These are phyloP conservation scores for Exophiala sideris DNA, from an alignment of 2,329 filamentous ascomycete genomes.

Conservation along the genomic window DNA sequence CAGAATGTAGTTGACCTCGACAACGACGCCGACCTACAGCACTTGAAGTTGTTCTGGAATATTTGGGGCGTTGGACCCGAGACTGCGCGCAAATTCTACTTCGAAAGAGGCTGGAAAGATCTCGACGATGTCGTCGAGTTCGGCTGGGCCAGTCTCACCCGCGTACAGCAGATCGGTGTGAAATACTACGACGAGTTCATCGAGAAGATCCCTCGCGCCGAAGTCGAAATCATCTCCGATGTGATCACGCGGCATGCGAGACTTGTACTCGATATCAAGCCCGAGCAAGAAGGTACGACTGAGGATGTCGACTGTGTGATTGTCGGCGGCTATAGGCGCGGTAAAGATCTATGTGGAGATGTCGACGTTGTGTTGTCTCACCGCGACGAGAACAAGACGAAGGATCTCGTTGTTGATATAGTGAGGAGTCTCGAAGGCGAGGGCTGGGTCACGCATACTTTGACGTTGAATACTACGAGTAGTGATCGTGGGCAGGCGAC, in stretches of 20 bases:
- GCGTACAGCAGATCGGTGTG: conserved; percentile 87
- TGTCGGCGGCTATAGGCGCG: conserved; percentile 77
- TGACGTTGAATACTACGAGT: conserved; percentile 66
- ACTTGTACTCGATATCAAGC: conserved; percentile 8
- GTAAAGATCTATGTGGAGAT: conserved; percentile 70
- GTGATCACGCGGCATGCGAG: conserved; percentile 63
- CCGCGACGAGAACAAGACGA: conserved; percentile 64
- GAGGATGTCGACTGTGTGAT: conserved; percentile 58
- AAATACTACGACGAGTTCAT: conserved; percentile 90
- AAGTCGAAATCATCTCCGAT: conserved; percentile 67
- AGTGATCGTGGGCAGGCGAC: conserved; percentile 69
- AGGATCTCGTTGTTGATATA: conserved; percentile 67
- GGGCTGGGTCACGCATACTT: conserved; percentile 75
- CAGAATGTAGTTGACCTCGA: conserved; percentile 63
- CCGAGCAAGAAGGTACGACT: conserved; percentile 34
- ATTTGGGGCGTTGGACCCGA: conserved; percentile 91
- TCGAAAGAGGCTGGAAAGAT: conserved; percentile 70
- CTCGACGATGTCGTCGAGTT: conserved; percentile 81
- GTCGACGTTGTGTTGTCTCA: conserved; percentile 85
- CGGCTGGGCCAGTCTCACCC: conserved; percentile 70
- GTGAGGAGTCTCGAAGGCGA: conserved; percentile 66
- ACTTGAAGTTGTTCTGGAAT: conserved; percentile 69
- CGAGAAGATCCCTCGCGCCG: conserved; percentile 64
- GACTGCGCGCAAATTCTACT: conserved; percentile 78
- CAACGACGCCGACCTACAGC: conserved; percentile 60